Conservation (phyloP, 192 early-diverging fungal species). For the Jimgerdemannia flammicorona region DNA sequence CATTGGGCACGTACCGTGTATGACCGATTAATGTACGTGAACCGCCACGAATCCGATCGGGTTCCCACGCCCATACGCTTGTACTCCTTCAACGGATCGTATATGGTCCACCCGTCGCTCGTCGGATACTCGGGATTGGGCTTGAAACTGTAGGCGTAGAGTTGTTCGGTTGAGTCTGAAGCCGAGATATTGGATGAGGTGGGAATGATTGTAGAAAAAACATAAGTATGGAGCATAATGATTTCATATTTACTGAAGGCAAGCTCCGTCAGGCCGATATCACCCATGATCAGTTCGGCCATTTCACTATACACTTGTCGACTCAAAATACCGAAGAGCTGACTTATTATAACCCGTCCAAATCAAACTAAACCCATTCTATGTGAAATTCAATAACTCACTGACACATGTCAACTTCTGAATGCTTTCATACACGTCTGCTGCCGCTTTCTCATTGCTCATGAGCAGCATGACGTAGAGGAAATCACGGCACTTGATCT, state of each 20-base stretch:
- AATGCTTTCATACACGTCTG: slow-evolving; percentile 74
- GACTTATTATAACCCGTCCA: too few species aligned
- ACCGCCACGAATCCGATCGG: slow-evolving; percentile 68
- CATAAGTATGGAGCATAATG: too few species aligned
- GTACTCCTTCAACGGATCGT: slow-evolving; percentile 77
- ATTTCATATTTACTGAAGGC: too few species aligned
- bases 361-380: too few species aligned
- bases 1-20: slow-evolving; percentile 52
- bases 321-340: not conserved
- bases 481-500: slow-evolving; percentile 83
- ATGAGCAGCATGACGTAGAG: slow-evolving; percentile 67
- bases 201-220: too few species aligned
- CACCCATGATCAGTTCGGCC: not conserved
- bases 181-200: not conserved
- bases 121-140: slow-evolving; percentile 37
- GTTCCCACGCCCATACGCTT: slow-evolving; percentile 77
- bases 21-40: slow-evolving; percentile 68
- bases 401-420: slow-evolving; percentile 78
- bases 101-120: slow-evolving; percentile 65
- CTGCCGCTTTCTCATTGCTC: slow-evolving; percentile 60
- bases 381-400: slow-evolving; percentile 27
- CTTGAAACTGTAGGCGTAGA: slow-evolving; percentile 77
- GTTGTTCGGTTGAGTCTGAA: slow-evolving; percentile 61
- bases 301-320: not conserved
- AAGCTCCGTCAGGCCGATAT: not conserved